These are phyloP conservation scores for Solanum paucissectum DNA, from an alignment of 257 asterid genomes.

Conservation along the genomic window DNA sequence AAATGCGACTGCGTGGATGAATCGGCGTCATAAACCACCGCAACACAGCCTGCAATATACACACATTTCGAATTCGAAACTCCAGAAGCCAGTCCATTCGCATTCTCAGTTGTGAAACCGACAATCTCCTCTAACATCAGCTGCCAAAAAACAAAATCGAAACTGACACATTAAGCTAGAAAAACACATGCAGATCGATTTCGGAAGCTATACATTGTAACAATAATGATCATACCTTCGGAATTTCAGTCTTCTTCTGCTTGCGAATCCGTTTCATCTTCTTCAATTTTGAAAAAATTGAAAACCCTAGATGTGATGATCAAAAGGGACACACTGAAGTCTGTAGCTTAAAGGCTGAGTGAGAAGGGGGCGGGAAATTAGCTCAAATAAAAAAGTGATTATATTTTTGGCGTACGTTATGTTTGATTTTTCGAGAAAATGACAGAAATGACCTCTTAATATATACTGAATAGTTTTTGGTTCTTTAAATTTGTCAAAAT, in stretches of 20 bases:
- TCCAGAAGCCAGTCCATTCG: conserved; percentile 52
- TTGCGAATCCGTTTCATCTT: conserved; percentile 43
- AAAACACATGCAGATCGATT: neutral
- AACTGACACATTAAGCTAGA: neutral
- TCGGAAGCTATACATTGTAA: neutral
- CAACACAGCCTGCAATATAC: conserved; percentile 66
- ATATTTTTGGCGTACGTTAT: conserved; percentile 6
- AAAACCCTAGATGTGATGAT: conserved; percentile 19
- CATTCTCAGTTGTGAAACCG: conserved; percentile 49
- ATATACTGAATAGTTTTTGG: neutral
- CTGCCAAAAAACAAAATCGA: conserved; percentile 13
- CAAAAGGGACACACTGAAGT: neutral
- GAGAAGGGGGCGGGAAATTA: conserved; percentile 38
- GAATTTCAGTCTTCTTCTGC: conserved; percentile 16
- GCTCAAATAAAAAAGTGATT: conserved; percentile 9
- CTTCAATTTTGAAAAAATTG: neutral
- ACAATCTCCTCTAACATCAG: conserved; percentile 48
- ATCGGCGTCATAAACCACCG: conserved; percentile 44
- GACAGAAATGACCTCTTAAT: neutral
- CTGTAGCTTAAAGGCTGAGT: neutral
- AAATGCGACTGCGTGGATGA: conserved; percentile 48
- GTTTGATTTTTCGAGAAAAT: neutral
- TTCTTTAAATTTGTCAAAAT: neutral
- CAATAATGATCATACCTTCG: neutral
- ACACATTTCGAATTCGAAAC: conserved; percentile 45